A percentile compares a stretch with the other conserved stretches of the same genome.
Conservation (phyloP, 495 filamentous ascomycete species). For the Neurospora tetraspora region DNA sequence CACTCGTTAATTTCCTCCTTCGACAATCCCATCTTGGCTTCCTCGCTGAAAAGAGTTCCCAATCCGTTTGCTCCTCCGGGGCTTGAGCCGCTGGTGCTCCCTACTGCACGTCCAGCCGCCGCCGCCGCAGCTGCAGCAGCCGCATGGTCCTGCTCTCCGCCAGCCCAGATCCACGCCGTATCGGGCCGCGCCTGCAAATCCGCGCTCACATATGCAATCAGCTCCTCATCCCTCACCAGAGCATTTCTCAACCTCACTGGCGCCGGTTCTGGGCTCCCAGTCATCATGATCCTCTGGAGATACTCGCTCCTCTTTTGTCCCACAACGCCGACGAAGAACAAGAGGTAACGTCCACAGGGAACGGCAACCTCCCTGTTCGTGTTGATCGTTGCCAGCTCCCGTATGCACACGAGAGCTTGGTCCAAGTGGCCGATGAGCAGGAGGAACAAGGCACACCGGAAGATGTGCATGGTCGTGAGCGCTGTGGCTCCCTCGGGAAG, state of each 20-base stretch:
- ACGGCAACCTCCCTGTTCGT: constrained; percentile 60
- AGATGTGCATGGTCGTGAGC: constrained; percentile 71
- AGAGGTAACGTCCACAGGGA: constrained; percentile 71
- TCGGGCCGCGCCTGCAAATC: constrained; percentile 81
- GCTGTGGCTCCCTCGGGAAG: constrained; percentile 35
- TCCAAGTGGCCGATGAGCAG: constrained; percentile 63
- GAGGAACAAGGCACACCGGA: constrained; percentile 78
- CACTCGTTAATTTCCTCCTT: constrained; percentile 19
- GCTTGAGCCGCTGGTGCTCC: neutral
- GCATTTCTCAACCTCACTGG: constrained; percentile 29
- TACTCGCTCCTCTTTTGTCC: constrained; percentile 46
- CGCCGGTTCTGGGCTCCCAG: constrained; percentile 4
- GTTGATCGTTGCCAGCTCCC: constrained; percentile 57
- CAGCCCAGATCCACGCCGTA: constrained; percentile 80
- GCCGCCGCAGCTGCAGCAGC: constrained; percentile 10
- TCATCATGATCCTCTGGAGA: constrained; percentile 3
- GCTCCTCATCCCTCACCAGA: constrained; percentile 76
- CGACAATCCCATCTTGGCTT: constrained; percentile 15
- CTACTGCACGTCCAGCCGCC: neutral
- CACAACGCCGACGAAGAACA: constrained; percentile 70
- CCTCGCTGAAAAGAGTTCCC: constrained; percentile 11
- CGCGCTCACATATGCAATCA: constrained; percentile 78
- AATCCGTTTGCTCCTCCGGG: neutral
- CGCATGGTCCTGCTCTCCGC: constrained; percentile 40
- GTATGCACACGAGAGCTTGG: constrained; percentile 61